A percentile compares a stretch with the other conserved stretches of the same genome.
Evolutionary conservation across 2,329 filamentous ascomycete species (phyloP).

Genomic region (Emmonsiellopsis sp.): DNA sequence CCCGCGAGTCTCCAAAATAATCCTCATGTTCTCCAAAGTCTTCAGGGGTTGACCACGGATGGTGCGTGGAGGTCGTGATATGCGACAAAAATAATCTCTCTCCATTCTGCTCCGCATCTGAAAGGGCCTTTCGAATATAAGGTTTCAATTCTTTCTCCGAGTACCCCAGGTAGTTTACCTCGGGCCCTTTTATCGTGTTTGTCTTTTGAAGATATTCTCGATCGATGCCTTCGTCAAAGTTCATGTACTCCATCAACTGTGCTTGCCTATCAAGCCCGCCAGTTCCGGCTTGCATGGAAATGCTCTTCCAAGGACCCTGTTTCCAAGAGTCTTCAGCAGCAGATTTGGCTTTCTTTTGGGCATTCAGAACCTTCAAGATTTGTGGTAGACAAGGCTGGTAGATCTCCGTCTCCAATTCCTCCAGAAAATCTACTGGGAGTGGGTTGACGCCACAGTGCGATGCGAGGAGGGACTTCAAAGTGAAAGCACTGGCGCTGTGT

Average conservation of each 20-base stretch:
- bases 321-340: constrained; percentile 8
- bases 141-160: constrained; percentile 33
- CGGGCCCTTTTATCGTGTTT: constrained; percentile 18
- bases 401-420: constrained; percentile 18
- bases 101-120: constrained; percentile 16
- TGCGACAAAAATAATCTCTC: constrained; percentile 23
- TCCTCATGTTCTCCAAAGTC: constrained; percentile 19
- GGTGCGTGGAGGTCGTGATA: constrained; percentile 29
- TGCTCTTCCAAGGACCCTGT: constrained; percentile 19
- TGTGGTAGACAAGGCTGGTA: constrained; percentile 27
- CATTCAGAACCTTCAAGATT: constrained; percentile 13
- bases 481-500: too few species aligned
- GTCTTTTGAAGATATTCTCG: constrained; percentile 17
- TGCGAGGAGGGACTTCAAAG: too few species aligned
- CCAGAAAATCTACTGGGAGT: constrained; percentile 21
- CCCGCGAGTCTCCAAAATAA: constrained; percentile 9
- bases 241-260: constrained; percentile 24
- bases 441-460: constrained; percentile 21
- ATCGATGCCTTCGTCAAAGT: constrained; percentile 18
- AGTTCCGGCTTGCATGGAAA: constrained; percentile 23
- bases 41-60: constrained; percentile 33
- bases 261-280: constrained; percentile 21
- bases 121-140: constrained; percentile 20
- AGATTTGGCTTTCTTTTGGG: not conserved
- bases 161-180: constrained; percentile 37